Base-by-base conservation (phyloP, 1,139 yeast genomes). In the Yamadazyma epiphylla region DNA sequence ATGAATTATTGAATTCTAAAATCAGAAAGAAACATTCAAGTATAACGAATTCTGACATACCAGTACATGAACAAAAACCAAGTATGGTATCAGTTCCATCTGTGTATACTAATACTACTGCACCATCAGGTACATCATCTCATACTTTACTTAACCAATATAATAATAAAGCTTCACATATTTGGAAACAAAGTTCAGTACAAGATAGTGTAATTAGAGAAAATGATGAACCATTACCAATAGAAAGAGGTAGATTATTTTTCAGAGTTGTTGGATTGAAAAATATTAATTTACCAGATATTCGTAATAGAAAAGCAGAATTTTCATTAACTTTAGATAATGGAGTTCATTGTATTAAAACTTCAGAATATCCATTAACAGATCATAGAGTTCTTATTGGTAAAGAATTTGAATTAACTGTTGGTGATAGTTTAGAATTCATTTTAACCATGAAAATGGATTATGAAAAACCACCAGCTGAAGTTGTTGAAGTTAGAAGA, bases 321-420 rank as follows among this genome's bases (percentile, higher is more conserved):
- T 80, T 85, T 55, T 74, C 78, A 27, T 50, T 88, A 26, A 78
- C 87, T 6, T 65, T 91, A 43, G 97, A 91, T 54, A 91, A 91
- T 54, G 96, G 96, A 3, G 78, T 82, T 23, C 96, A 91, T 50
- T 78, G 91, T 36, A 77, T 88, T 28, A 77, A 80, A 26, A 89
- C 96, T 0, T 80, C 85, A 19, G 75, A 74, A 48, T 68, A 77
- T 42, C 55, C 61, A 5, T 49, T 86, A 34, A 56, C 60, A 4
- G 49, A 60, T 9, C 24, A 31, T 4, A 55, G 53, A 23, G 64
- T 78, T 14, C 37, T 57, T 6, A 63, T 89, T 31, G 79, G 80
- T 31, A 89, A 86, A 48, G 97, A 91, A 51, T 88, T 88, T 53
- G 97, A 89, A 52, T 62, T 87, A 22, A 69, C 85, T 3, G 91